These are phyloP conservation scores for Nectriaceae sp. DNA, from an alignment of 2,329 filamentous ascomycete genomes.

Conservation along the genomic window DNA sequence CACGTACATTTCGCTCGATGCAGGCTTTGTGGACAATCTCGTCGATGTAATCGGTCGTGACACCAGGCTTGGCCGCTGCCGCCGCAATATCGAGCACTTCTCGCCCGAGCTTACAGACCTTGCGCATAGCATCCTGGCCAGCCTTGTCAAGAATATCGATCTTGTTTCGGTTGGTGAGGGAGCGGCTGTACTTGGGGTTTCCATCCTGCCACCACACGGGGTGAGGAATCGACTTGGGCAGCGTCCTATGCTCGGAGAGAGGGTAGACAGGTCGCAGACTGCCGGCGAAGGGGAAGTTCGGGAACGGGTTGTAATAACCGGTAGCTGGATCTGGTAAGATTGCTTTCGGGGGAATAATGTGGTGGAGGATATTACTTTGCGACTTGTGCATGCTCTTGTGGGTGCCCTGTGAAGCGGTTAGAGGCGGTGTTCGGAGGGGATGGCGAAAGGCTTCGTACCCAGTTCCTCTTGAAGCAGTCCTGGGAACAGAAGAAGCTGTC, in stretches of 20 bases:
- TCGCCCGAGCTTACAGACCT: constrained; percentile 81
- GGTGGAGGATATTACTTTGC: constrained; percentile 73
- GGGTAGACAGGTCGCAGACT: constrained; percentile 84
- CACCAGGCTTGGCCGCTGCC: constrained; percentile 79
- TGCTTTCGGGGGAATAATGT: constrained; percentile 74
- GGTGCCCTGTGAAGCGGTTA: constrained; percentile 56
- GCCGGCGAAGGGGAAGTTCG: constrained; percentile 81
- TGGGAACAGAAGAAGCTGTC: constrained; percentile 97
- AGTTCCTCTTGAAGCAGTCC: constrained; percentile 98
- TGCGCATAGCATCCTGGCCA: constrained; percentile 87
- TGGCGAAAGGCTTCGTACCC: constrained; percentile 62
- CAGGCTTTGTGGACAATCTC: constrained; percentile 94
- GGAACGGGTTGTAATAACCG: constrained; percentile 90
- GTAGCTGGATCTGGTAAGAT: constrained; percentile 90
- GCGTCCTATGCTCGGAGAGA: constrained; percentile 68
- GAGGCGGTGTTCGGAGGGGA: constrained; percentile 14
- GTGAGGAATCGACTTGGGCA: constrained; percentile 78
- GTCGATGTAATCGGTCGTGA: constrained; percentile 95
- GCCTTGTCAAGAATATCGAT: constrained; percentile 79
- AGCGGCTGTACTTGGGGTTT: constrained; percentile 63
- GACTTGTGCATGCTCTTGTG: constrained; percentile 77
- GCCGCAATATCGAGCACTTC: constrained; percentile 94
- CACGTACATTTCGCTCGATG: constrained; percentile 82
- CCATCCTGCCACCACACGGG: constrained; percentile 90
- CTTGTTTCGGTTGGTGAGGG: constrained; percentile 72